Evolutionary conservation across 2,329 filamentous ascomycete genomes (phyloP).

Genomic region (Tolypocladium tropicale): DNA sequence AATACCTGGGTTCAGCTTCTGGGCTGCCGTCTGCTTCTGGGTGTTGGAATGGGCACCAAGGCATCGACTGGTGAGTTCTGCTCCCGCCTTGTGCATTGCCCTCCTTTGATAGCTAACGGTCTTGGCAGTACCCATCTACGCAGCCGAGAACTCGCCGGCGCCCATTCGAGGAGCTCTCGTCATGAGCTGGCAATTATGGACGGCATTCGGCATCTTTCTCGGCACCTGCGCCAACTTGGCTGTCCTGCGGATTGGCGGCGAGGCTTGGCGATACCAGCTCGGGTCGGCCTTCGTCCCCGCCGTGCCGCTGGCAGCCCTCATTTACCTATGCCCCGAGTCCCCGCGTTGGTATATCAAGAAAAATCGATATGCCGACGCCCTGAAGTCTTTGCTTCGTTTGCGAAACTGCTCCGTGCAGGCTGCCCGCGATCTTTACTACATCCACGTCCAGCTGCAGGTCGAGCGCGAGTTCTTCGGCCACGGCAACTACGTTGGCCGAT

Average conservation of each 20-base stretch:
- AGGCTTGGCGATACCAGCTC: constrained; percentile 52
- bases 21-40: constrained; percentile 59
- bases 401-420: constrained; percentile 47
- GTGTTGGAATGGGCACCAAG: constrained; percentile 69
- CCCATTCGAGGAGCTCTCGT: constrained; percentile 64
- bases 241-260: constrained; percentile 18
- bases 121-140: constrained; percentile 55
- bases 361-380: constrained; percentile 49
- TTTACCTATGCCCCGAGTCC: constrained; percentile 58
- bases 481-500: constrained; percentile 50
- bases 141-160: constrained; percentile 63
- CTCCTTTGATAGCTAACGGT: not conserved
- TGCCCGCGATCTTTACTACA: constrained; percentile 52
- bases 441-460: constrained; percentile 52
- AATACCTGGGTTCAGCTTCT: constrained; percentile 65
- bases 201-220: constrained; percentile 49
- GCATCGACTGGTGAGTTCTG: constrained; percentile 41
- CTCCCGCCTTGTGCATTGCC: not conserved
- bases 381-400: constrained; percentile 40
- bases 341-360: constrained; percentile 61
- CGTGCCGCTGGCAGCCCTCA: constrained; percentile 44
- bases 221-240: constrained; percentile 52
- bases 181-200: constrained; percentile 73
- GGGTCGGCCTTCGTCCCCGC: constrained; percentile 53
- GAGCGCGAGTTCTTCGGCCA: constrained; percentile 40